A percentile compares a stretch with the other conserved stretches of the same genome.
phyloP scores from a whole-genome alignment of 139 green algal species.

The Micromonas commoda region DNA sequence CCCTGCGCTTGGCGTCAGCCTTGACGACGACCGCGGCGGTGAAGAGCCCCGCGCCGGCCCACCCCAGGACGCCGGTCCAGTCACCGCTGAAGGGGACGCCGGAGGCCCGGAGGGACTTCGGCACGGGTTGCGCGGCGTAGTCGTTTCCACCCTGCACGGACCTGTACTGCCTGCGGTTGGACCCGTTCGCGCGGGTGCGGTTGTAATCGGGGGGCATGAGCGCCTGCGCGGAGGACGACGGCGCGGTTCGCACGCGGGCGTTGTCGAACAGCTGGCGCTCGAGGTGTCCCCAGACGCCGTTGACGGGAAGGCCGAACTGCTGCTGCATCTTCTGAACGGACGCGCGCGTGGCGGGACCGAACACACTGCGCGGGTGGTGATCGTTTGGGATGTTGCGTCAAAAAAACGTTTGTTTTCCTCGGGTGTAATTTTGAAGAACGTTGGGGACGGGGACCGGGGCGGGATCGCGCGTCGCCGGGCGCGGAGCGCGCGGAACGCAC shows the following conservation, averaged over 20 bases:
- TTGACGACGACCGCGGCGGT: background rate
- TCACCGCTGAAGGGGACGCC: no score
- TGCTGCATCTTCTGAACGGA: slow-evolving; percentile 10
- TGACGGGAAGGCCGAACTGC: slow-evolving; percentile 14
- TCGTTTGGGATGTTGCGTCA: no score
- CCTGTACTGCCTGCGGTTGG: no score
- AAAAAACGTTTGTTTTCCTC: background rate
- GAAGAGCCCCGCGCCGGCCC: background rate
- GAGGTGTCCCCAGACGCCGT: background rate
- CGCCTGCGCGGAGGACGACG: no score
- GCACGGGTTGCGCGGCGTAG: no score
- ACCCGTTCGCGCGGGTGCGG: background rate
- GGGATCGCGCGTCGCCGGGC: no score
- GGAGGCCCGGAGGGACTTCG: no score
- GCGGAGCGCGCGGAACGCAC: no score
- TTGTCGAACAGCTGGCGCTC: slow-evolving; percentile 15
- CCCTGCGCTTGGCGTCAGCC: background rate
- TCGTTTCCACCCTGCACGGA: no score
- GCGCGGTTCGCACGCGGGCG: background rate
- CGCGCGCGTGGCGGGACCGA: background rate
- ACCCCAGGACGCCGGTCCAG: background rate
- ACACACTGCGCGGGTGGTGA: background rate
- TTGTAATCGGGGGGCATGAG: background rate
- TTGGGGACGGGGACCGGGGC: no score
- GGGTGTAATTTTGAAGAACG: no score